Base-by-base conservation (phyloP, 2,329 filamentous ascomycete genomes). In the Hawksworthiomyces lignivorus region DNA sequence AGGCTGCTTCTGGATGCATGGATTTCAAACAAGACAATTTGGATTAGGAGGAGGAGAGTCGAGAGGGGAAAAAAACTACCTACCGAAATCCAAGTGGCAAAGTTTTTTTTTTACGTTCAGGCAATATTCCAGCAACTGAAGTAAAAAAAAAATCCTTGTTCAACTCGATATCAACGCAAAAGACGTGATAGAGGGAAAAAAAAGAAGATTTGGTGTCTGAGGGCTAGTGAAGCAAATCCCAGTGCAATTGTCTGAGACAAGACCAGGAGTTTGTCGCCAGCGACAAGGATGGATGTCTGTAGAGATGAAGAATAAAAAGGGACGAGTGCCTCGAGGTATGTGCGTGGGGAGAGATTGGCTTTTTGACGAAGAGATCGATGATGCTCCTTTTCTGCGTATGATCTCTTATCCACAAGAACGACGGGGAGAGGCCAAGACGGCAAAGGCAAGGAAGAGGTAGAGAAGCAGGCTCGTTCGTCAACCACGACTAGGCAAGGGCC, bases 71-170 rank as follows among this genome's bases (percentile, higher is more conserved):
- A n/a, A n/a, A n/a, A n/a, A n/a, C n/a, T n/a, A n/a, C n/a, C n/a
- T n/a, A n/a, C n/a, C n/a, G n/a, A n/a, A n/a, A n/a, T n/a, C n/a
- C n/a, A n/a, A n/a, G n/a, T n/a, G n/a, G n/a, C n/a, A n/a, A n/a
- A n/a, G n/a, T n/a, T n/a, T n/a, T n/a, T n/a, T n/a, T n/a, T n/a
- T n/a, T n/a, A n/a, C n/a, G 51, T 48, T 46, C 51, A 50, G 52
- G 54, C 54, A 55, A 56, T 57, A 52, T 57, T 57, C 53, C 54
- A 57, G 54, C 54, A 56, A 54, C 54, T 51, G 51, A 48, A 52
- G 33, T 47, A 46, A 44, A 5, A 22, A 14, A 11, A 20, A 43
- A 37, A 3, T 17, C 32, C 38, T 42, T 24, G 19, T 37, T 30
- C 27, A 30, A 19, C 8, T 37, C 28, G 11, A 27, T 27, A 26